Evolutionary conservation across 2,329 filamentous ascomycete genomes (phyloP).

Genomic region (Phialocephala sp.): DNA sequence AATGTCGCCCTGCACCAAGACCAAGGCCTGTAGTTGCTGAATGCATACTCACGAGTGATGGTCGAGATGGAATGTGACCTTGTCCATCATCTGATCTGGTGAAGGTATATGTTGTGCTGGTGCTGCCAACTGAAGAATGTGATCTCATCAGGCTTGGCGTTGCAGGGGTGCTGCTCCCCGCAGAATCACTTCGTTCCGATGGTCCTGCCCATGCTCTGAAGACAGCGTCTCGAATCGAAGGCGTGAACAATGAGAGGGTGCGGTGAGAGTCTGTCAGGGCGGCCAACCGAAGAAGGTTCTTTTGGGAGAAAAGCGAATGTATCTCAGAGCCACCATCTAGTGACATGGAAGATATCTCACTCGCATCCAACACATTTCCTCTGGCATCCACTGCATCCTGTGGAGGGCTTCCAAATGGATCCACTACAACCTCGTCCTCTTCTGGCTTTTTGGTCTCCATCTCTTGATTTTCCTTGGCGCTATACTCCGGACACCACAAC

Average conservation of each 20-base stretch:
- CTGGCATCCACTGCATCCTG: slow-evolving; percentile 82
- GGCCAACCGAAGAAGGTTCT: slow-evolving; percentile 85
- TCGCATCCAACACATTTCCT: slow-evolving; percentile 77
- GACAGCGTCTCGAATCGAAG: slow-evolving; percentile 86
- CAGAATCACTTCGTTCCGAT: slow-evolving; percentile 69
- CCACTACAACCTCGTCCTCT: slow-evolving; percentile 60
- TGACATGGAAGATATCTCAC: slow-evolving; percentile 76
- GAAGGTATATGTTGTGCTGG: slow-evolving; percentile 72
- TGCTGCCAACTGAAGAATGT: slow-evolving; percentile 64
- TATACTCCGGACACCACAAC: slow-evolving; percentile 88
- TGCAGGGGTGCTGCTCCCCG: slow-evolving; percentile 41
- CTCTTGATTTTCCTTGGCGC: slow-evolving; percentile 67
- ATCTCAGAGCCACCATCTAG: slow-evolving; percentile 81
- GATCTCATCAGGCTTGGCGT: slow-evolving; percentile 63
- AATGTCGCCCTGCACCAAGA: slow-evolving; percentile 63
- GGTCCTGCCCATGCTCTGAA: slow-evolving; percentile 91
- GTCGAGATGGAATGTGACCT: slow-evolving; percentile 62
- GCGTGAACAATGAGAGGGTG: slow-evolving; percentile 89
- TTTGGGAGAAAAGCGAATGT: slow-evolving; percentile 92
- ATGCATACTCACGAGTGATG: slow-evolving; percentile 66
- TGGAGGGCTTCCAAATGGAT: slow-evolving; percentile 82
- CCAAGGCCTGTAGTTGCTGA: slow-evolving; percentile 68
- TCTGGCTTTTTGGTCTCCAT: slow-evolving; percentile 55
- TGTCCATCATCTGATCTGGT: slow-evolving; percentile 69
- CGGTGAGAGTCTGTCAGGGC: slow-evolving; percentile 86